Evolutionary conservation across 2,329 filamentous ascomycete species (phyloP).

Genomic region (Escovopsis sp.): DNA sequence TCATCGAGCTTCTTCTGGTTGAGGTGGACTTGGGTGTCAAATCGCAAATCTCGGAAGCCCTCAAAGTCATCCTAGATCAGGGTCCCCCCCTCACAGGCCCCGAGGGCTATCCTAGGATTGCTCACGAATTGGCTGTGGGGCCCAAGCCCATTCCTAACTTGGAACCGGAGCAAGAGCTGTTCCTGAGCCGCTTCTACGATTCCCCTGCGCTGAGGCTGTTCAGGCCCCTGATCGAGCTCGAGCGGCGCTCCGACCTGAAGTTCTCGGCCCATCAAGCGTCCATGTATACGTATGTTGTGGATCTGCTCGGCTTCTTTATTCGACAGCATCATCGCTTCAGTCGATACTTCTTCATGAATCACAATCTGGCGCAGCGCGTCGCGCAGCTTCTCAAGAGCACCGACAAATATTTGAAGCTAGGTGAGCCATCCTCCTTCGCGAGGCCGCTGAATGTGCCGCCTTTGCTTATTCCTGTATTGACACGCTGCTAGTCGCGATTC

Average conservation of each 20-base stretch:
- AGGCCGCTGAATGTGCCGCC: no score
- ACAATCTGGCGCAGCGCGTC: slow-evolving; percentile 64
- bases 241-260: slow-evolving; percentile 50
- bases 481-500: slow-evolving; percentile 52
- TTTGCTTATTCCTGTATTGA: background rate
- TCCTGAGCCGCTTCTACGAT: slow-evolving; percentile 82
- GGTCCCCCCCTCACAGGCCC: slow-evolving; percentile 29
- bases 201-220: slow-evolving; percentile 74
- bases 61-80: slow-evolving; percentile 83
- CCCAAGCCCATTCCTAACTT: slow-evolving; percentile 34
- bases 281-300: slow-evolving; percentile 81
- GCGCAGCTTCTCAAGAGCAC: slow-evolving; percentile 67
- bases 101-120: slow-evolving; percentile 46
- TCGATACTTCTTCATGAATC: slow-evolving; percentile 72
- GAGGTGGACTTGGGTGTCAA: slow-evolving; percentile 92
- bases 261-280: slow-evolving; percentile 73
- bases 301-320: slow-evolving; percentile 88
- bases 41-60: slow-evolving; percentile 84
- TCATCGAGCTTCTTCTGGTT: slow-evolving; percentile 81
- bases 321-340: slow-evolving; percentile 74
- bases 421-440: slow-evolving; percentile 29
- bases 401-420: slow-evolving; percentile 85
- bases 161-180: slow-evolving; percentile 67
- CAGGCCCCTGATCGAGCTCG: slow-evolving; percentile 68
- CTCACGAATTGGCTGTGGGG: slow-evolving; percentile 52